phyloP scores from a whole-genome alignment of 495 filamentous ascomycete genomes.

The Lasiosphaeriaceae sp. region DNA sequence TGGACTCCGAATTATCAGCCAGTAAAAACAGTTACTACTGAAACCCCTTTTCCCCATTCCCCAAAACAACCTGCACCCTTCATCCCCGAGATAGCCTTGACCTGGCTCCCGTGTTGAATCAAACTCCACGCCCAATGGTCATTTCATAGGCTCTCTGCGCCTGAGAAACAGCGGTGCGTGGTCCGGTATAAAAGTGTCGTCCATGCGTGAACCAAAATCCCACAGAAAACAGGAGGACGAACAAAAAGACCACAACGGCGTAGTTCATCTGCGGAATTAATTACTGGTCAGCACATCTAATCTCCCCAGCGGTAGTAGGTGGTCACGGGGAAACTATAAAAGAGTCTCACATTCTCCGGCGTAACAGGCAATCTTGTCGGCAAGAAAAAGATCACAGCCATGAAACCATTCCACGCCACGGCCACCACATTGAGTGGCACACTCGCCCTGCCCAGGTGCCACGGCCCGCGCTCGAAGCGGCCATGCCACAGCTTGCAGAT shows the following conservation, averaged over 20 bases:
- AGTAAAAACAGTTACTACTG: no score
- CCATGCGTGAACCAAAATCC: constrained; percentile 51
- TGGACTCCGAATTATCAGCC: no score
- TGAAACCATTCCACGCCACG: constrained; percentile 57
- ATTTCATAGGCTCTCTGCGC: neutral
- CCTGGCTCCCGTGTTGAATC: neutral
- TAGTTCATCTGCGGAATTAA: constrained; percentile 36
- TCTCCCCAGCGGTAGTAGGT: no score
- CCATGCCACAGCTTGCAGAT: constrained; percentile 56
- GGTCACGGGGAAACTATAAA: neutral
- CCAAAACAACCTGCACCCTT: no score
- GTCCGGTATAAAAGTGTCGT: constrained; percentile 49
- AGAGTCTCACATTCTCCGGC: constrained; percentile 32
- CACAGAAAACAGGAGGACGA: constrained; percentile 37
- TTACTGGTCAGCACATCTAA: neutral
- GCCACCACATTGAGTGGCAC: constrained; percentile 49
- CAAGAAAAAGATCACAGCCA: constrained; percentile 58
- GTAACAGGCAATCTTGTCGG: constrained; percentile 53
- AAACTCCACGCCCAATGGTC: neutral
- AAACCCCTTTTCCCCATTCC: no score
- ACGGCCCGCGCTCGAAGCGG: constrained; percentile 56
- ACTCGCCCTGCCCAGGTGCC: constrained; percentile 52
- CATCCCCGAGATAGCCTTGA: no score
- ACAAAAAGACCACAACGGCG: constrained; percentile 45
- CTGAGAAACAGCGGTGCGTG: constrained; percentile 23